Conservation (phyloP, 805 yeast genomes). For the Cyberlindnera xylosilytica region DNA sequence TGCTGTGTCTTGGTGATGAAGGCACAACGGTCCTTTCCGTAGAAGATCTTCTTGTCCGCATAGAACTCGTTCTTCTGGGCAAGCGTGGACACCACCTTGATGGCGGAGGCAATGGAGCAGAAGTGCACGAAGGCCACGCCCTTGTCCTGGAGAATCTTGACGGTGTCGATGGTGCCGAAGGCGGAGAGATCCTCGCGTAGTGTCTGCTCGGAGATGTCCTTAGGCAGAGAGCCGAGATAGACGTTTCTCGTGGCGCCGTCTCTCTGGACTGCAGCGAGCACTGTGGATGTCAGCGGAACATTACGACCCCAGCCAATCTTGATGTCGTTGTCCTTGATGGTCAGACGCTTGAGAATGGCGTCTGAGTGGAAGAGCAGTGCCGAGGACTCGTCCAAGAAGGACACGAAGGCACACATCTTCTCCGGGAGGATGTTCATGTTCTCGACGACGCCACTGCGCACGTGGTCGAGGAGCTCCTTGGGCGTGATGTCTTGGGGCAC, state of each 20-base stretch:
- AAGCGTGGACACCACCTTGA: slow-evolving; percentile 74
- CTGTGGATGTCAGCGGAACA: slow-evolving; percentile 68
- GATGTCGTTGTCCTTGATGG: slow-evolving; percentile 76
- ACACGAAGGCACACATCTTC: slow-evolving; percentile 85
- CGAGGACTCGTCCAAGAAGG: slow-evolving; percentile 84
- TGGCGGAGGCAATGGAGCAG: slow-evolving; percentile 81
- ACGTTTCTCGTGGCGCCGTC: slow-evolving; percentile 95
- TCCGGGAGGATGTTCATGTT: slow-evolving; percentile 73
- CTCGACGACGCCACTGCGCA: slow-evolving; percentile 87
- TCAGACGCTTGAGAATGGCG: slow-evolving; percentile 79
- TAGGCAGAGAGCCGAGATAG: slow-evolving; percentile 76
- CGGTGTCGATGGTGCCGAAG: slow-evolving; percentile 82
- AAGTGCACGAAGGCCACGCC: slow-evolving; percentile 91
- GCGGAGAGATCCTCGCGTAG: slow-evolving; percentile 61
- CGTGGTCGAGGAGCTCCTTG: slow-evolving; percentile 82
- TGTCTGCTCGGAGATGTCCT: slow-evolving; percentile 62
- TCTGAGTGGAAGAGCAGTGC: slow-evolving; percentile 93
- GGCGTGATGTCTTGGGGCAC: slow-evolving; percentile 79
- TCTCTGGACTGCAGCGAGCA: slow-evolving; percentile 69
- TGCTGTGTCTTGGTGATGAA: slow-evolving; percentile 93
- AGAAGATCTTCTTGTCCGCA: slow-evolving; percentile 73
- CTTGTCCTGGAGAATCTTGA: slow-evolving; percentile 74
- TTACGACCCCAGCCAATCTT: slow-evolving; percentile 94
- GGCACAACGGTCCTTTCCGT: slow-evolving; percentile 94
- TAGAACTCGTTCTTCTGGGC: slow-evolving; percentile 65